Base-by-base conservation (phyloP, 352 stramenopile species). In the Globisporangium nagaii region DNA sequence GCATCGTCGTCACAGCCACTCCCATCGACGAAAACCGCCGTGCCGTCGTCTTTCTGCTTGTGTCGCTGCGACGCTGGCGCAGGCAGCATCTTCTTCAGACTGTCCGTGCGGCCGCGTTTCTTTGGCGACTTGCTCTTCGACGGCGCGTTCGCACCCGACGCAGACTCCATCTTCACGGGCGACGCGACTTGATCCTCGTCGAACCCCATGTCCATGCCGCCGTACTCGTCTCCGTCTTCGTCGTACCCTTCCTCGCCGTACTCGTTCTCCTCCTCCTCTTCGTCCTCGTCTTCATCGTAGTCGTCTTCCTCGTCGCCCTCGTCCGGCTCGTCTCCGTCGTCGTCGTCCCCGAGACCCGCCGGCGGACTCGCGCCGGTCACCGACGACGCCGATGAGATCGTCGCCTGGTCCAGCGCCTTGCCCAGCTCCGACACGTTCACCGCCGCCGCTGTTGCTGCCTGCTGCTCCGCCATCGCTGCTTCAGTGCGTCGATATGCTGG, bases 61-160 rank as follows among this genome's bases (percentile, higher is more conserved):
- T 75, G 63, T n/a, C 84, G 73, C 58, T 91, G 84, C 9, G 81
- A 77, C 2, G 77, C 77, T 3, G 84, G 84, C 7, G 74, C 58
- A 1, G 75, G 73, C 10, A 87, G 68, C 72, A 85, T 71, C 41
- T 82, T 84, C 62, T 92, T 92, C 51, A 92, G 56, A 44, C 81
- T 92, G 59, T 94, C 81, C 4, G 81, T 90, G n/a, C 84, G 84
- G n/a, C 82, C 76, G 32, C 84, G 77, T 51, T 93, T 93, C 73
- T 91, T 91, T 22, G 78, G 75, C 24, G 72, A 85, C 53, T 89
- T 91, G 51, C 34, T 58, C 43, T 62, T 61, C 20, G 31, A 20
- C 17, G 45, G 47, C 17, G 47, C 35, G 1, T 28, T 25, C 10
- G 39, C 52, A 0, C 17, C 36, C 5, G 49, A 25, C 22, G 32